Conservation (phyloP, 805 yeast genomes). For the Metschnikowia aberdeeniae region DNA sequence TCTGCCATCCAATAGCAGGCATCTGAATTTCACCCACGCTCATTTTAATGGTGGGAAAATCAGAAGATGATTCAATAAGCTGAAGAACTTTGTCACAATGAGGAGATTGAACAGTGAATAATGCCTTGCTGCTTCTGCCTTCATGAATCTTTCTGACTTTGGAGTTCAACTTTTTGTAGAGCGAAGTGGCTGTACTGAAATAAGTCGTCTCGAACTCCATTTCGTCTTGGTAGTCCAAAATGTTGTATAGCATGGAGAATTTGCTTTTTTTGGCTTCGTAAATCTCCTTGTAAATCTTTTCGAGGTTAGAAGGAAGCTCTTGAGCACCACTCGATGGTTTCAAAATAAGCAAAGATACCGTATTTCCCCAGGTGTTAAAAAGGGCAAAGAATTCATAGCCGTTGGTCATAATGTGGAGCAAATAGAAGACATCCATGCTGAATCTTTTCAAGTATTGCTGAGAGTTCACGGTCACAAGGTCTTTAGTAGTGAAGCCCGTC, state of each 20-base stretch:
- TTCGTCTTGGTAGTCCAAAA: conserved; percentile 50
- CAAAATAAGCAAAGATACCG: conserved; percentile 50
- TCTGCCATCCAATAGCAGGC: conserved; percentile 83
- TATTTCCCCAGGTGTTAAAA: conserved; percentile 58
- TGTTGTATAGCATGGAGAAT: conserved; percentile 37
- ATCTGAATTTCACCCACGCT: conserved; percentile 53
- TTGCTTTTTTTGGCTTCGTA: conserved; percentile 45
- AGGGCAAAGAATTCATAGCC: conserved; percentile 72
- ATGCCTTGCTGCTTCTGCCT: conserved; percentile 54
- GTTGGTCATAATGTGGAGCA: conserved; percentile 66
- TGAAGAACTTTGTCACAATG: conserved; percentile 44
- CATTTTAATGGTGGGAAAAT: conserved; percentile 63
- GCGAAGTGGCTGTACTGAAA: conserved; percentile 49
- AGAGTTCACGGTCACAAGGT: conserved; percentile 46
- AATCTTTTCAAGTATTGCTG: conserved; percentile 53
- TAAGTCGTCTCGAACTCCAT: conserved; percentile 53
- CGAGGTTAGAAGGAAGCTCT: conserved; percentile 52
- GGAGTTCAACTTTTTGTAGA: conserved; percentile 57
- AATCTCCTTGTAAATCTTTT: conserved; percentile 52
- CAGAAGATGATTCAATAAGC: conserved; percentile 43
- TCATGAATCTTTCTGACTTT: conserved; percentile 55
- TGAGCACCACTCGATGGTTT: conserved; percentile 71
- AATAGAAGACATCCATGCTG: conserved; percentile 54
- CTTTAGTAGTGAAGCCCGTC: conserved; percentile 70
- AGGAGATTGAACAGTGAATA: conserved; percentile 75